A percentile compares a stretch with the other conserved stretches of the same genome.
These are phyloP conservation scores for Serendipita sp. DNA, from an alignment of 768 basidiomycete species.

Conservation along the genomic window DNA sequence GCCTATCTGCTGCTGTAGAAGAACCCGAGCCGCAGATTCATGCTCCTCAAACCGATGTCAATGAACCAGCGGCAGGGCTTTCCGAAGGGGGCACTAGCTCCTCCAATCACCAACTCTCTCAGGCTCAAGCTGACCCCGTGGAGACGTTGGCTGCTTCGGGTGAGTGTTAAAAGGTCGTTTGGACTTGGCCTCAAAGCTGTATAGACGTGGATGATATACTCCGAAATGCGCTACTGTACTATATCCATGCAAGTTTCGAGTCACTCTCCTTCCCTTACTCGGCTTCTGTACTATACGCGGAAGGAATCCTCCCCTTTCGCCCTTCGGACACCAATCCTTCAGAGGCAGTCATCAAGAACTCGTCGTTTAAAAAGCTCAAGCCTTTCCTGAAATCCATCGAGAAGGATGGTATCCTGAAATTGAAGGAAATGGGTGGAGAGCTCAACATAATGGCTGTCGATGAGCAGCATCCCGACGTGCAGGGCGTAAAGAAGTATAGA, in stretches of 20 bases:
- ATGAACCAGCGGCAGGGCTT: constrained; percentile 14
- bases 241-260: not conserved
- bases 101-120: constrained; percentile 1
- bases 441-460: constrained; percentile 30
- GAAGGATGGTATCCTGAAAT: constrained; percentile 53
- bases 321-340: constrained; percentile 13
- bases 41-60: constrained; percentile 11
- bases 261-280: constrained; percentile 14
- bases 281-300: constrained; percentile 20
- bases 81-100: not conserved
- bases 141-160: not conserved
- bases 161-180: not conserved
- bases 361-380: constrained; percentile 63
- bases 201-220: not conserved
- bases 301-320: constrained; percentile 31
- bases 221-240: not conserved
- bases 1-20: constrained; percentile 13
- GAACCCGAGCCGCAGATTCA: not conserved
- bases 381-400: constrained; percentile 65
- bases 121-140: constrained; percentile 32
- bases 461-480: constrained; percentile 39
- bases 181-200: not conserved
- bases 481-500: constrained; percentile 32
- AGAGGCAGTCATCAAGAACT: constrained; percentile 43
- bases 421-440: constrained; percentile 32